Base-by-base conservation (phyloP, 352 stramenopile species). In the Pythium volutum region DNA sequence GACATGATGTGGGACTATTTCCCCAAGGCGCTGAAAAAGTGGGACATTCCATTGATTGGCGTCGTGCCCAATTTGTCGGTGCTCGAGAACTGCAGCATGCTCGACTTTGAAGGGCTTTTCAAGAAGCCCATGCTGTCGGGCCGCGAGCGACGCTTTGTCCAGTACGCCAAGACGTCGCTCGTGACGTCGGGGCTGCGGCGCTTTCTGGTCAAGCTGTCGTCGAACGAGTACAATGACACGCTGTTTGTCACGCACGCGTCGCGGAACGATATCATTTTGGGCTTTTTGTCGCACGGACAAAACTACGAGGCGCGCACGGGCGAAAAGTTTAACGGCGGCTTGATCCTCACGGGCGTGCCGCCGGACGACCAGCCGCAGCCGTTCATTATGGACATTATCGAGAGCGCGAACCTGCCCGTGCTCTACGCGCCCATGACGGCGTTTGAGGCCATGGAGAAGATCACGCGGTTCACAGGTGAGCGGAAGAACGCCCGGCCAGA, bases 91-190 rank as follows among this genome's bases (percentile, higher is more conserved):
- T 74, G 81, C 45, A 93, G 82, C 55, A 95, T 96, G 81, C 66
- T 92, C 20, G 89, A 97, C 75, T 95, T 95, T 62, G 89, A 97
- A 75, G 71, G 76, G 10, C 73, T 97, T 8, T 97, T 97, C 69
- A 66, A 74, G 20, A 92, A 83, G 11, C 61, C 55, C 43, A 74
- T 95, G 69, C 67, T 95, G 9, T 84, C 74, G 25, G 75, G 71
- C 5, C 48, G 57, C 1, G 69, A 73, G 18, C 71, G 77, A 14
- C 81, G 83, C 29, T 94, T 93, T 56, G 75, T 90, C 62, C 79
- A 94, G 53, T 96, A 88, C 55, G 79, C 77, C 20, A 74, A 74
- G 43, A 89, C 80, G 34, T 87, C 80, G 46, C 76, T 97, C 42
- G 87, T 97, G 49, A 96, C 89, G 10, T 93, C 89, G 18, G 89